Conservation (phyloP, 2,329 filamentous ascomycete species). For the Epichloe uncinata region DNA sequence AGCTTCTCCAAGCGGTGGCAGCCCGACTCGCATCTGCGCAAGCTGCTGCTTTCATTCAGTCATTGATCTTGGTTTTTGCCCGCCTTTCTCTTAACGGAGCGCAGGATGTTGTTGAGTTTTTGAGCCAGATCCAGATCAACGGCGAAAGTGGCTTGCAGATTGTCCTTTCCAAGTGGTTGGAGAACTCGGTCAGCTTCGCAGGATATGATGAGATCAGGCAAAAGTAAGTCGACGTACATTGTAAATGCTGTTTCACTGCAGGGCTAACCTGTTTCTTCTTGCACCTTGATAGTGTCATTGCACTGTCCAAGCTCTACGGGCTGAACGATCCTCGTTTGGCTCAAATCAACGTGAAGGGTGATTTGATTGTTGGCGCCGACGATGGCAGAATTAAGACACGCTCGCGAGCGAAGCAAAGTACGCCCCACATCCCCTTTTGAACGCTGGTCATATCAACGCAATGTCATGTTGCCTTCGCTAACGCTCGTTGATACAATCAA, state of each 20-base stretch:
- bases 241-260: not conserved
- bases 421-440: conserved; percentile 11
- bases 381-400: conserved; percentile 80
- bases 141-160: conserved; percentile 74
- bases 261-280: conserved; percentile 12
- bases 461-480: not conserved
- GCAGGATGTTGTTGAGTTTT: conserved; percentile 81
- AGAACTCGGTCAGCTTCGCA: conserved; percentile 95
- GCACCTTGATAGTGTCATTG: conserved; percentile 56
- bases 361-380: conserved; percentile 68
- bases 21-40: conserved; percentile 70
- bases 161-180: conserved; percentile 88
- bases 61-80: conserved; percentile 87
- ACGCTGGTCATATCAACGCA: not conserved
- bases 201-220: conserved; percentile 95
- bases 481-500: conserved; percentile 16
- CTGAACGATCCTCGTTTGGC: conserved; percentile 70
- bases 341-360: conserved; percentile 78
- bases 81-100: conserved; percentile 75
- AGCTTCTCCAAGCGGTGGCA: conserved; percentile 81
- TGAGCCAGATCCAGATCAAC: conserved; percentile 70
- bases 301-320: conserved; percentile 79
- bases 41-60: conserved; percentile 86
- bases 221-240: conserved; percentile 50
- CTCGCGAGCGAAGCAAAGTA: conserved; percentile 75